Evolutionary conservation across 257 asterid species (phyloP).

Genomic region (Solanum tacnaense): DNA sequence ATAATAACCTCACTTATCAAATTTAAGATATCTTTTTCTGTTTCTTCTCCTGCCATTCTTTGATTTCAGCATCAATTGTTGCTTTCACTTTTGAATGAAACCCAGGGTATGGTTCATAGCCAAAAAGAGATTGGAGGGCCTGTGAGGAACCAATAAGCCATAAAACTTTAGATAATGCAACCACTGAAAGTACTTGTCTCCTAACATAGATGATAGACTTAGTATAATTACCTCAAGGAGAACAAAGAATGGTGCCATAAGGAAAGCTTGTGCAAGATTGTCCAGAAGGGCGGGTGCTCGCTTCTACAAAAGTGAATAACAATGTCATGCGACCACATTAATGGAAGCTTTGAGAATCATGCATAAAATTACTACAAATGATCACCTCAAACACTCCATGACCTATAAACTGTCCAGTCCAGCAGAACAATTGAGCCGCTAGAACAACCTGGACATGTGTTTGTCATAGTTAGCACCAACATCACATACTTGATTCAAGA

Average conservation of each 20-base stretch:
- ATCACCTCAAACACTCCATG: conserved; percentile 92
- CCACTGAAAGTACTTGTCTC: background rate
- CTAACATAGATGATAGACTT: background rate
- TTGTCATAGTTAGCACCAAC: background rate
- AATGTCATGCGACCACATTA: background rate
- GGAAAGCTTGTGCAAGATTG: conserved; percentile 89
- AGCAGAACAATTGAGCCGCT: conserved; percentile 80
- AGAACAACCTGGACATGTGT: conserved; percentile 53
- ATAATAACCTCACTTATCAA: background rate
- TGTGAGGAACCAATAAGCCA: conserved; percentile 5
- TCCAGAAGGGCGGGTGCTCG: conserved; percentile 97
- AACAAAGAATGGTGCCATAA: conserved; percentile 94
- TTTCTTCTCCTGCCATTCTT: conserved; percentile 62
- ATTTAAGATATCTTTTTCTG: conserved; percentile 47
- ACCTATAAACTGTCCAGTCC: conserved; percentile 90
- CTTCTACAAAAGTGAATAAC: conserved; percentile 34
- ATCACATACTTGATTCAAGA: conserved; percentile 1
- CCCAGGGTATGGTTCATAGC: conserved; percentile 88
- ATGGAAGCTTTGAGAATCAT: background rate
- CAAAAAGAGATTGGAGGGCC: conserved; percentile 59
- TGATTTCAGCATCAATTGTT: conserved; percentile 51
- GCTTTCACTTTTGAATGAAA: conserved; percentile 56
- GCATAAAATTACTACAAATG: background rate
- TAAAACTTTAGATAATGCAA: background rate
- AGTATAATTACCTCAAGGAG: conserved; percentile 59